Evolutionary conservation across 805 yeast genomes (phyloP), one percentile per base, ranked within the genome.

Genomic region (Teunomyces atbi): DNA sequence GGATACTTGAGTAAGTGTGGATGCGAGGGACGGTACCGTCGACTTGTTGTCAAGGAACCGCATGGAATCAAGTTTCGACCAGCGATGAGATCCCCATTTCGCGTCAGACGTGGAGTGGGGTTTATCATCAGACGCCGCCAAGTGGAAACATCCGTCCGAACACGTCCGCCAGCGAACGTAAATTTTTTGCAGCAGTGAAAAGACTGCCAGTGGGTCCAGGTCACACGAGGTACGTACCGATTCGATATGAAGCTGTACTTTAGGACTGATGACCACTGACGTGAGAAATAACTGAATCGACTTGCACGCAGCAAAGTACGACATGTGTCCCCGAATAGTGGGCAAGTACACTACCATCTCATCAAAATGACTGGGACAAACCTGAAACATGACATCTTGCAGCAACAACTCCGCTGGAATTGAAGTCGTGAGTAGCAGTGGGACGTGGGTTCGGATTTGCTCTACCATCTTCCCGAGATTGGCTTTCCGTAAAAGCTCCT

Each of bases 161-260:
- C 85, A 80, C 1, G 85, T 81, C 34, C 73, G 65, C 85, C 86
- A 82, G 48, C 82, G 69, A 11, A 82, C 60, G 37, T 73, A 64
- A 8, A 82, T 65, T 51, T 80, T 81, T 4, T 82, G 75, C 4
- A 82, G 62, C 43, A 65, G 64, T 3, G 62, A 65, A 37, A 69
- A 70, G 2, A 73, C 60, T 30, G 69, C 61, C 43, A 59, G 59
- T 10, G 58, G 56, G 26, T 66, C 71, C 8, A 45, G 49, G 10
- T 15, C 29, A 13, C 38, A 50, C 2, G 74, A 63, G 16, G 71
- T 64, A 39, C 68, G 59, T 18, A 77, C 57, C 47, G 73, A 62
- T 47, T 72, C 66, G 37, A 84, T 72, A 55, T 82, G 89, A 13
- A 85, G 60, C 52, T 73, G 71, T 2, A 78, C 74, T 8, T 68